Evolutionary conservation across 306 rosid genomes (phyloP).

Genomic region (Betula pendula): DNA sequence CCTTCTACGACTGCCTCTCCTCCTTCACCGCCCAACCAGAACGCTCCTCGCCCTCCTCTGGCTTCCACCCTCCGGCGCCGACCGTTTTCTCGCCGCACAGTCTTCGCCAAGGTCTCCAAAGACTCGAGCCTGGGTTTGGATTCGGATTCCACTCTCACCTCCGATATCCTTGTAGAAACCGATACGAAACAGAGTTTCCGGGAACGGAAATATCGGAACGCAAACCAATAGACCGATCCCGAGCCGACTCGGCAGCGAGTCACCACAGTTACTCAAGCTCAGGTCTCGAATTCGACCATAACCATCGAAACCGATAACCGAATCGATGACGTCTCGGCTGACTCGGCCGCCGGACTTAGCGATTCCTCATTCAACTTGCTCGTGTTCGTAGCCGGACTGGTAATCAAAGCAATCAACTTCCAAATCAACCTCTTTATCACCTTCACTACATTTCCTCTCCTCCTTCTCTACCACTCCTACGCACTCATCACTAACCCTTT

Average conservation of each 20-base stretch:
- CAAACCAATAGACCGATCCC: slow-evolving; percentile 24
- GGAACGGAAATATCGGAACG: slow-evolving; percentile 20
- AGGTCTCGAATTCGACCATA: slow-evolving; percentile 32
- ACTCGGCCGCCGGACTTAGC: slow-evolving; percentile 32
- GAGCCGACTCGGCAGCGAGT: slow-evolving; percentile 23
- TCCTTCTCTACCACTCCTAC: slow-evolving; percentile 40
- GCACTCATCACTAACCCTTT: slow-evolving; percentile 59
- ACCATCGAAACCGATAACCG: slow-evolving; percentile 38
- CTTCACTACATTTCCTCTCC: slow-evolving; percentile 48
- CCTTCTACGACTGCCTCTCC: slow-evolving; percentile 31
- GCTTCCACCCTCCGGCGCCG: slow-evolving; percentile 49
- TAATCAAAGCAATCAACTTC: slow-evolving; percentile 53
- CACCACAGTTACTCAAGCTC: slow-evolving; percentile 15
- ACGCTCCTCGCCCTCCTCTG: slow-evolving; percentile 38
- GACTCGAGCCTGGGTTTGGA: slow-evolving; percentile 7
- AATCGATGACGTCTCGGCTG: slow-evolving; percentile 19
- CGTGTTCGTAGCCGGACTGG: slow-evolving; percentile 41
- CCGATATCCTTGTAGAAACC: slow-evolving; percentile 21
- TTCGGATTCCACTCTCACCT: slow-evolving; percentile 19
- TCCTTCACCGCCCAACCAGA: slow-evolving; percentile 35
- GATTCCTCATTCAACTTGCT: slow-evolving; percentile 48
- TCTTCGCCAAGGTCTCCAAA: slow-evolving; percentile 24
- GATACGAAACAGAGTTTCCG: slow-evolving; percentile 27
- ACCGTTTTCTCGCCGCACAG: background rate
- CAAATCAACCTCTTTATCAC: slow-evolving; percentile 50